These are phyloP conservation scores for Thalassiosira ordinaria DNA, from an alignment of 352 stramenopile species.

Conservation along the genomic window DNA sequence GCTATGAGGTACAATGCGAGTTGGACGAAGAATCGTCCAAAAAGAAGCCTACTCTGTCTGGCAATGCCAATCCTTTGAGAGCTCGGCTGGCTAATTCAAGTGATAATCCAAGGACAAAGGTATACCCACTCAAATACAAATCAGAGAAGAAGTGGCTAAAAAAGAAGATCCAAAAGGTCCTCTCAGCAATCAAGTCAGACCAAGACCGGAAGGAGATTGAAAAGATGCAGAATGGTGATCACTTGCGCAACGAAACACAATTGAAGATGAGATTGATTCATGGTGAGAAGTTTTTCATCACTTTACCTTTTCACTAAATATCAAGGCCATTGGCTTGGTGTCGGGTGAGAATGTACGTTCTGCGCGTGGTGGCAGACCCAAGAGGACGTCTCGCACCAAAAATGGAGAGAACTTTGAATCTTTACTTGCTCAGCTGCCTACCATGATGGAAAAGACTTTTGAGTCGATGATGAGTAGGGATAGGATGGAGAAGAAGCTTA, in stretches of 20 bases:
- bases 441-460: too few relatives aligned
- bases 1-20: neutral
- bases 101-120: neutral
- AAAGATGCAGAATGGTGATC: conserved; percentile 2
- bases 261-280: conserved; percentile 13
- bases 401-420: too few relatives aligned
- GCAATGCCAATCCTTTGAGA: neutral
- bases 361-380: too few relatives aligned
- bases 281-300: neutral
- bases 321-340: too few relatives aligned
- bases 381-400: too few relatives aligned
- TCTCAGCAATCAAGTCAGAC: neutral
- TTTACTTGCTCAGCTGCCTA: too few relatives aligned
- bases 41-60: neutral
- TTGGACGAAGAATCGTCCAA: neutral
- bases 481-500: too few relatives aligned
- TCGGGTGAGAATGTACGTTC: too few relatives aligned
- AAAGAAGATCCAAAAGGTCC: neutral
- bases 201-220: neutral
- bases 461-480: too few relatives aligned
- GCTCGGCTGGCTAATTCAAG: neutral
- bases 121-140: neutral
- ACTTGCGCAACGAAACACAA: neutral
- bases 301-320: too few relatives aligned
- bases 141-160: conserved; percentile 8